Percentiles rank a stretch among this genome's conserved stretches.
Evolutionary conservation across 23 red algal genomes (phyloP).

Genomic region (Agarophyton chilense): DNA sequence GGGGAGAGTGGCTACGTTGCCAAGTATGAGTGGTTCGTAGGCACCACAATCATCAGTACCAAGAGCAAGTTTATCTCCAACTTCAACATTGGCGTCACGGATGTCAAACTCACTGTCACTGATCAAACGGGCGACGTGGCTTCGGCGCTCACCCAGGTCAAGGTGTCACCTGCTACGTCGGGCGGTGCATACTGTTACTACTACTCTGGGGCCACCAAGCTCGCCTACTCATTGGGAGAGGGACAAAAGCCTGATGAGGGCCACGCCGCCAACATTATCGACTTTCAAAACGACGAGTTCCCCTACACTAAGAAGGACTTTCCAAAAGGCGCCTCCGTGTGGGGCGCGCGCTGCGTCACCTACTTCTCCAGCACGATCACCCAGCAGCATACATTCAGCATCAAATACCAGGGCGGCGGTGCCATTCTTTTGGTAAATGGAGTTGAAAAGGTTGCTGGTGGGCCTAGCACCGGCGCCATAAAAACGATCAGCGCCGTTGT

Average conservation of each 20-base stretch:
- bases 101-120: slow-evolving; percentile 38
- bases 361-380: slow-evolving; percentile 34
- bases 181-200: slow-evolving; percentile 61
- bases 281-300: slow-evolving; percentile 37
- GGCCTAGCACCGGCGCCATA: not conserved
- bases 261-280: slow-evolving; percentile 21
- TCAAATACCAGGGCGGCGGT: slow-evolving; percentile 9
- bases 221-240: not conserved
- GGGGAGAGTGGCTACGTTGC: slow-evolving; percentile 44
- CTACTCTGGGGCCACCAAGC: slow-evolving; percentile 5
- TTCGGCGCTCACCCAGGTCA: slow-evolving; percentile 38
- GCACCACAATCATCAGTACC: slow-evolving; percentile 10
- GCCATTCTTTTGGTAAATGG: slow-evolving; percentile 32
- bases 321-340: not conserved
- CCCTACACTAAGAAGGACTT: slow-evolving; percentile 19
- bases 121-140: slow-evolving; percentile 55
- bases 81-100: slow-evolving; percentile 50
- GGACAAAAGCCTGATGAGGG: slow-evolving; percentile 18
- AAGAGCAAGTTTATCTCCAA: not conserved
- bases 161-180: slow-evolving; percentile 23
- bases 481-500: slow-evolving; percentile 22
- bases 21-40: slow-evolving; percentile 33
- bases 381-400: slow-evolving; percentile 2
- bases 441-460: slow-evolving; percentile 10
- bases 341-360: slow-evolving; percentile 36